Evolutionary conservation across 768 basidiomycete genomes (phyloP).

Genomic region (Panaeolus cyanescens): DNA sequence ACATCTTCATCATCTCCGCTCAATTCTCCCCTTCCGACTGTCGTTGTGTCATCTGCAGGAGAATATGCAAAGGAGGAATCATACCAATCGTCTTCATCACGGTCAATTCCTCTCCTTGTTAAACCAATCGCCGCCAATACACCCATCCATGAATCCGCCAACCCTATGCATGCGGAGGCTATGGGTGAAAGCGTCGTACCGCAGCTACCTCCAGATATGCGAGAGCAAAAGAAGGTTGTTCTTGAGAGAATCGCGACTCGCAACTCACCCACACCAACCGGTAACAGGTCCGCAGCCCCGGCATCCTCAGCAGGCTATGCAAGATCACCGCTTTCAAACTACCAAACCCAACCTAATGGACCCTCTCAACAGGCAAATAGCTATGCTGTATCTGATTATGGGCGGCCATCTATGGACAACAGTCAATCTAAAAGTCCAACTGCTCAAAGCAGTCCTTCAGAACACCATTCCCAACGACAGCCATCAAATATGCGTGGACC

Average conservation of each 20-base stretch:
- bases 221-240: conserved; percentile 48
- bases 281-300: neutral
- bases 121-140: neutral
- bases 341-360: neutral
- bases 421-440: neutral
- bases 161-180: conserved; percentile 31
- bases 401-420: neutral
- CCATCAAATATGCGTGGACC: neutral
- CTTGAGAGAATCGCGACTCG: conserved; percentile 60
- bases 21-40: conserved; percentile 7
- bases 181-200: conserved; percentile 51
- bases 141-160: neutral
- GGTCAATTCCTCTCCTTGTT: neutral
- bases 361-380: neutral
- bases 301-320: neutral
- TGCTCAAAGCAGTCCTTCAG: neutral
- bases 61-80: neutral
- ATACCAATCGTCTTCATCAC: neutral
- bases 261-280: conserved; percentile 9
- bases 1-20: neutral
- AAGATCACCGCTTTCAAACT: conserved; percentile 7
- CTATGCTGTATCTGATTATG: neutral
- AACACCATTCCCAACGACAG: neutral
- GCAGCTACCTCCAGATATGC: conserved; percentile 33
- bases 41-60: neutral